Evolutionary conservation across 805 yeast genomes (phyloP).

Genomic region (Jamesozyma rosinii): DNA sequence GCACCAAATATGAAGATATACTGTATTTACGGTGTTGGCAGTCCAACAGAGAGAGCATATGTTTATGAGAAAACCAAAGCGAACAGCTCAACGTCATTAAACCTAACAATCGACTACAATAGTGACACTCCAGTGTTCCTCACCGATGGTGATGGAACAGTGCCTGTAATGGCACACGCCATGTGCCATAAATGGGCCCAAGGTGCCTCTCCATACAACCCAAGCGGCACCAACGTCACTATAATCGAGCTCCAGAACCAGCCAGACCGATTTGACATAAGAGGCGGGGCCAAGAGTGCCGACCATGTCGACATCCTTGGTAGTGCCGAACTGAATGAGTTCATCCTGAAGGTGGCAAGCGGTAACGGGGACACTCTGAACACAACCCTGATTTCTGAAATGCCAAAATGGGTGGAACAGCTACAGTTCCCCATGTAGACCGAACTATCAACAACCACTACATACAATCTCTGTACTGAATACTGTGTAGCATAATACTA

Average conservation of each 20-base stretch:
- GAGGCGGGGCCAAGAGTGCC: slow-evolving; percentile 96
- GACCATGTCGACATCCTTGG: slow-evolving; percentile 97
- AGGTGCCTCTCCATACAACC: slow-evolving; percentile 58
- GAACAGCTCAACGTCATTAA: slow-evolving; percentile 38
- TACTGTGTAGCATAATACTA: no score
- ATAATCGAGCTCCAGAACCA: slow-evolving; percentile 88
- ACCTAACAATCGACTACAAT: slow-evolving; percentile 63
- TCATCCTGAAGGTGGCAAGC: slow-evolving; percentile 69
- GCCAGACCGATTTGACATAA: slow-evolving; percentile 85
- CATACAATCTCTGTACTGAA: no score
- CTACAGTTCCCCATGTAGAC: slow-evolving; percentile 39
- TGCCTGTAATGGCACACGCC: slow-evolving; percentile 74
- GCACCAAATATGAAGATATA: slow-evolving; percentile 88
- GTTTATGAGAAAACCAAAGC: slow-evolving; percentile 55
- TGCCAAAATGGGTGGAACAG: slow-evolving; percentile 51
- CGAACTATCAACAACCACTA: background rate
- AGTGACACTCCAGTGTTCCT: slow-evolving; percentile 57
- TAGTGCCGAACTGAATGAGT: slow-evolving; percentile 82
- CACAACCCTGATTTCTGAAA: slow-evolving; percentile 47
- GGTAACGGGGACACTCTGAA: slow-evolving; percentile 67
- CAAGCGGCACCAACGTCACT: slow-evolving; percentile 62
- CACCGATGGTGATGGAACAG: slow-evolving; percentile 95
- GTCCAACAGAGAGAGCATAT: slow-evolving; percentile 91
- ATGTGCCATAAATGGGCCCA: slow-evolving; percentile 90
- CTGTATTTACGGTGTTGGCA: slow-evolving; percentile 94